These are phyloP conservation scores for Macadamia integrifolia DNA, from an alignment of 164 flowering plant genomes.

Conservation along the genomic window DNA sequence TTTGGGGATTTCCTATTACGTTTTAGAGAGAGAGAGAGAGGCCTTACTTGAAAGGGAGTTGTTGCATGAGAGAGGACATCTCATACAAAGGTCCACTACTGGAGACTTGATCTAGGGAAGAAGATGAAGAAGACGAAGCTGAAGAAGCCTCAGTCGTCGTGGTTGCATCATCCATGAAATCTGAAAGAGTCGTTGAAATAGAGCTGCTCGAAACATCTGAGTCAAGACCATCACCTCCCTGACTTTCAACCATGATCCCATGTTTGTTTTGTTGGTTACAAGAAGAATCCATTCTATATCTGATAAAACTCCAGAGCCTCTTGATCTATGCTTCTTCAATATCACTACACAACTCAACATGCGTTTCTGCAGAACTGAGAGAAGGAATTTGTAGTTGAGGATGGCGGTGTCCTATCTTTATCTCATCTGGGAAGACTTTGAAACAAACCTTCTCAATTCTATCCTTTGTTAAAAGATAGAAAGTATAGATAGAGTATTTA, in stretches of 20 bases:
- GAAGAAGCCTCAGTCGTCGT: neutral
- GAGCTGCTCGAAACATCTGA: neutral
- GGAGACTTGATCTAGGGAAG: neutral
- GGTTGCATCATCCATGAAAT: slow-evolving; percentile 2
- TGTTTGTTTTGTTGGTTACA: neutral
- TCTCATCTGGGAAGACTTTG: too few species aligned
- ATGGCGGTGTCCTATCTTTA: too few species aligned
- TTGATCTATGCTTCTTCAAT: neutral
- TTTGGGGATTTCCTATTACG: too few species aligned
- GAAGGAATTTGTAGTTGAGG: too few species aligned
- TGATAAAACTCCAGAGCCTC: neutral
- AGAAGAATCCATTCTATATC: neutral
- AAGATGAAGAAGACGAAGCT: slow-evolving; percentile 6
- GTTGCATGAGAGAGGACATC: slow-evolving; percentile 24
- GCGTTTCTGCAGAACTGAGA: too few species aligned
- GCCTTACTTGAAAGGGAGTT: slow-evolving; percentile 14
- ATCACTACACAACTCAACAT: neutral
- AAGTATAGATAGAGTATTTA: neutral
- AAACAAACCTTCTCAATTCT: too few species aligned
- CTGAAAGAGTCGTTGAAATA: neutral
- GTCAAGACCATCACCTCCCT: neutral
- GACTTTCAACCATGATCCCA: slow-evolving; percentile 4
- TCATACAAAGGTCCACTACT: slow-evolving; percentile 11
- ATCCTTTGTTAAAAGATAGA: neutral
- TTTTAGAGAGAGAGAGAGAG: slow-evolving; percentile 4